phyloP scores from a whole-genome alignment of 257 asterid species.

The Paulownia fortunei region DNA sequence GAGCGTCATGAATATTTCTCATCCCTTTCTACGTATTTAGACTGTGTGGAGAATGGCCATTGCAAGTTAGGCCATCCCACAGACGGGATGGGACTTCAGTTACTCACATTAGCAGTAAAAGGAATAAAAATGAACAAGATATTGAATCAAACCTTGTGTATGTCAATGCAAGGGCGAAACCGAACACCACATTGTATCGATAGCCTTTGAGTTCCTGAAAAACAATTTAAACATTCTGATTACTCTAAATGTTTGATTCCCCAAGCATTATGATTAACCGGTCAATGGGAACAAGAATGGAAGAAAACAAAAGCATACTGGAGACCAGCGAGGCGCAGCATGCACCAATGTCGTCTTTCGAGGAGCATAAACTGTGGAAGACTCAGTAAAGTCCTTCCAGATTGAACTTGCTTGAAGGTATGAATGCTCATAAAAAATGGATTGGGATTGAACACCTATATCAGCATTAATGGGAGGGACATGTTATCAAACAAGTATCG shows the following conservation, averaged over 20 bases:
- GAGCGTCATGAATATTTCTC: background rate
- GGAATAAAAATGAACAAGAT: background rate
- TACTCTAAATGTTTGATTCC: background rate
- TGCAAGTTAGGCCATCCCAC: background rate
- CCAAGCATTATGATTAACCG: background rate
- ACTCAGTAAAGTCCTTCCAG: constrained; percentile 41
- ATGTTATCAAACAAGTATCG: constrained; percentile 35
- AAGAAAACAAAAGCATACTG: constrained; percentile 42
- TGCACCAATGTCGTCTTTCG: constrained; percentile 42
- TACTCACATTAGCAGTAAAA: background rate
- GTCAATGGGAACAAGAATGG: background rate
- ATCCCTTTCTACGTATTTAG: background rate
- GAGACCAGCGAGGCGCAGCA: constrained; percentile 31
- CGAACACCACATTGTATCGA: constrained; percentile 61
- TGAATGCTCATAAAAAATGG: constrained; percentile 48
- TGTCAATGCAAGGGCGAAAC: constrained; percentile 97
- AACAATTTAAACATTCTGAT: constrained; percentile 26
- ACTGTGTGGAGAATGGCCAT: background rate
- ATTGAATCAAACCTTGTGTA: constrained; percentile 77
- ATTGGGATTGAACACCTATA: constrained; percentile 28
- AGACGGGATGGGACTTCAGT: background rate
- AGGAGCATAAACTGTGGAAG: constrained; percentile 31
- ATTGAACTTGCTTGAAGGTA: constrained; percentile 44
- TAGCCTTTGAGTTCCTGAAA: constrained; percentile 56
- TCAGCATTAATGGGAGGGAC: constrained; percentile 25